Percentiles rank a stretch among this genome's conserved stretches.
Conservation (phyloP, 2,329 filamentous ascomycete genomes). For the Fonsecaea multimorphosa region DNA sequence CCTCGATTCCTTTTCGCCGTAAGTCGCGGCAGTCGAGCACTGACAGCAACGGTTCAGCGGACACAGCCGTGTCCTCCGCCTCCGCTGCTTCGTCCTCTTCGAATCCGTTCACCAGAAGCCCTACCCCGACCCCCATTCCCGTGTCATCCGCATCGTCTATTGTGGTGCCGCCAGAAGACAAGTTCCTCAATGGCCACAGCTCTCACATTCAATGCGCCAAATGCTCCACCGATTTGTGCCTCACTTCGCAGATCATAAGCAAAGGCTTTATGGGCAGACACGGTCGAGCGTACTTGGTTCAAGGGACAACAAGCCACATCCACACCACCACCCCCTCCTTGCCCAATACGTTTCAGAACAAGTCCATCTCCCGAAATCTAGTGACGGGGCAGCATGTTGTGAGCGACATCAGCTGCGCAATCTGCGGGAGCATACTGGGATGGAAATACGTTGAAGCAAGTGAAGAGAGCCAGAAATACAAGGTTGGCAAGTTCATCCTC, state of each 20-base stretch:
- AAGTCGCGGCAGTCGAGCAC: slow-evolving; percentile 49
- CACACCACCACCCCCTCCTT: slow-evolving; percentile 47
- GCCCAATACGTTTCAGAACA: slow-evolving; percentile 65
- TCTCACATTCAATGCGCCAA: slow-evolving; percentile 65
- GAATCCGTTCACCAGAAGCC: slow-evolving; percentile 38
- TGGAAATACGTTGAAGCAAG: slow-evolving; percentile 71
- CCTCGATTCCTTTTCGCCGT: slow-evolving; percentile 55
- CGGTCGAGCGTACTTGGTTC: slow-evolving; percentile 68
- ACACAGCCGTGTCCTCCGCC: slow-evolving; percentile 41
- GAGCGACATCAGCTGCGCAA: slow-evolving; percentile 63
- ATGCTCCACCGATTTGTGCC: slow-evolving; percentile 65
- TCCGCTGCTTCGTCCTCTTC: slow-evolving; percentile 28
- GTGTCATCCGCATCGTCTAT: slow-evolving; percentile 22
- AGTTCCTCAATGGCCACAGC: slow-evolving; percentile 54
- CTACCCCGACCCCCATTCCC: slow-evolving; percentile 33
- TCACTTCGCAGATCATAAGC: slow-evolving; percentile 65
- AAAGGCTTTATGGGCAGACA: slow-evolving; percentile 71
- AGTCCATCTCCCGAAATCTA: slow-evolving; percentile 62
- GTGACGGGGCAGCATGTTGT: slow-evolving; percentile 70
- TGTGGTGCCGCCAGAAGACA: slow-evolving; percentile 38
- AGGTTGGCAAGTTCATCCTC: slow-evolving; percentile 70
- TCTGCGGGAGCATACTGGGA: slow-evolving; percentile 63
- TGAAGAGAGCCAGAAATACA: slow-evolving; percentile 67
- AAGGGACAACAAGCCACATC: slow-evolving; percentile 39
- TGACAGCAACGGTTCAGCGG: slow-evolving; percentile 45